Evolutionary conservation across 345 rosid species (phyloP).

Genomic region (Rhizophora mangle): DNA sequence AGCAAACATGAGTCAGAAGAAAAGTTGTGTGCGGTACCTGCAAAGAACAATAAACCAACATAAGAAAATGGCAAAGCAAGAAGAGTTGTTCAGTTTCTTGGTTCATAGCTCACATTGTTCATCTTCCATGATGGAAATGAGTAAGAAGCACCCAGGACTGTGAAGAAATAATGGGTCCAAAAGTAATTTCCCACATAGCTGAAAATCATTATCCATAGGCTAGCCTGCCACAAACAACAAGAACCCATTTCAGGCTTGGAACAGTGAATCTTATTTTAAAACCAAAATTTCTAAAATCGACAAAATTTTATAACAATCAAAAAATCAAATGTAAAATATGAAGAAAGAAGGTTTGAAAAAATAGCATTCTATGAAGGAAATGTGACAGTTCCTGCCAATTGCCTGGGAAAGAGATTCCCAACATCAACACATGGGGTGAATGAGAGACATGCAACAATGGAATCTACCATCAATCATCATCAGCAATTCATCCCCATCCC

Average conservation of each 20-base stretch:
- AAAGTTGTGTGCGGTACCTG: constrained; percentile 98
- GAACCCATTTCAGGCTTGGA: constrained; percentile 15
- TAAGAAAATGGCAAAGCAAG: background rate
- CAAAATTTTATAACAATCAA: background rate
- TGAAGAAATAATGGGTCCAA: constrained; percentile 98
- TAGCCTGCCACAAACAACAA: constrained; percentile 56
- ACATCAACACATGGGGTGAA: too few relatives aligned
- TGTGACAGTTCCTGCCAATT: too few relatives aligned
- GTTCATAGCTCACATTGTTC: constrained; percentile 67
- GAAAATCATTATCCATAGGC: constrained; percentile 79
- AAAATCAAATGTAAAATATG: background rate
- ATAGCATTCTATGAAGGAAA: too few relatives aligned
- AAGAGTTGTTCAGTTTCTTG: background rate
- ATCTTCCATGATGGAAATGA: constrained; percentile 98
- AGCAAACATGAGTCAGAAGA: constrained; percentile 90
- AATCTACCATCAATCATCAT: too few relatives aligned
- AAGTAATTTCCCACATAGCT: constrained; percentile 98
- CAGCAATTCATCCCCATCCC: too few relatives aligned
- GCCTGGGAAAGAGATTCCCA: too few relatives aligned
- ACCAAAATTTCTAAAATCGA: background rate
- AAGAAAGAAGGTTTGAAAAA: background rate
- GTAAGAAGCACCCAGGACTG: constrained; percentile 96
- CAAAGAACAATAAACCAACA: constrained; percentile 22
- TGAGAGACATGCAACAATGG: too few relatives aligned
- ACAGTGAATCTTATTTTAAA: background rate